Evolutionary conservation across 768 basidiomycete species (phyloP).

Genomic region (Lepiota brunneoincarnata): DNA sequence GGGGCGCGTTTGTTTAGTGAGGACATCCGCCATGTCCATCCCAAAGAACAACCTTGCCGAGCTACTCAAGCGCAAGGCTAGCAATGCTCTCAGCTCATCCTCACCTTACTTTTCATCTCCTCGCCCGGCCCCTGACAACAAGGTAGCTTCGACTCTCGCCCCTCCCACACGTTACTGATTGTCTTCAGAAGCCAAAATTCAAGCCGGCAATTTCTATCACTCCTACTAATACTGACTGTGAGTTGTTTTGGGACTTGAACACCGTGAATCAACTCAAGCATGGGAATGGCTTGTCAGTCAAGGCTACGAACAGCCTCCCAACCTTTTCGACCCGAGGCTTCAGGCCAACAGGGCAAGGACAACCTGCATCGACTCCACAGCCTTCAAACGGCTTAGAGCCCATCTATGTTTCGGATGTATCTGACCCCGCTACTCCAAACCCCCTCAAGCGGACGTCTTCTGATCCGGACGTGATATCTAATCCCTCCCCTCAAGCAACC

Average conservation of each 20-base stretch:
- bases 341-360: conserved; percentile 15
- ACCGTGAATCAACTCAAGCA: not conserved
- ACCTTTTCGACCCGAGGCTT: conserved; percentile 48
- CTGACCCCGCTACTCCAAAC: conserved; percentile 29
- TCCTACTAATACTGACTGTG: not conserved
- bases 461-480: conserved; percentile 29
- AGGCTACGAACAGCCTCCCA: conserved; percentile 26
- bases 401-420: conserved; percentile 37
- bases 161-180: not conserved
- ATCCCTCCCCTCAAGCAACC: conserved; percentile 24
- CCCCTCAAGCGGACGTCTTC: conserved; percentile 39
- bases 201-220: conserved; percentile 34
- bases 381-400: conserved; percentile 20
- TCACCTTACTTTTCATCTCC: conserved; percentile 2
- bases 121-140: not conserved
- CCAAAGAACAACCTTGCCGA: conserved; percentile 41
- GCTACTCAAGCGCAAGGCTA: conserved; percentile 25
- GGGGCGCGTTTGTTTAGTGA: conserved; percentile 1
- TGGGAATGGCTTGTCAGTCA: not conserved
- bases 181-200: conserved; percentile 34
- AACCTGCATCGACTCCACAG: conserved; percentile 6
- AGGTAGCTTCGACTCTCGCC: not conserved
- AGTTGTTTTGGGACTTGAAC: not conserved
- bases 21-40: conserved; percentile 15
- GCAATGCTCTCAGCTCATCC: not conserved